Evolutionary conservation across 129 eudicot species (phyloP), one percentile per base, ranked within the genome.

Genomic region (Silybum marianum): DNA sequence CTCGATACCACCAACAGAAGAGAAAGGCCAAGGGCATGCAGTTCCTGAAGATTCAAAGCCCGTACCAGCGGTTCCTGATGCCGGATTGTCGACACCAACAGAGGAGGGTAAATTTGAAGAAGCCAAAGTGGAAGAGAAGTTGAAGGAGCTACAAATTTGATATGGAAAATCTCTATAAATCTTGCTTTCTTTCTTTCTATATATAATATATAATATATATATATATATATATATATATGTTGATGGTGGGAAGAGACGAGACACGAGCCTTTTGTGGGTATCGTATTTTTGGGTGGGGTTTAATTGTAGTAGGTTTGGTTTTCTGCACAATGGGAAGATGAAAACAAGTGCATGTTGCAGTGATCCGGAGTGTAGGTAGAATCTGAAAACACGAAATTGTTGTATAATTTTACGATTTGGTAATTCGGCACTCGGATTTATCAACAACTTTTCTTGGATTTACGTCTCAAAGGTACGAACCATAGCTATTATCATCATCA

Each of bases 61-160:
- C 23, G 36, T 65, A 26, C 14, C 72, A 73, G 75, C 54, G 10
- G 18, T 58, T 67, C 39, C 80, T 0, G 34, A 4, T 12, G 78
- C 30, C 1, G 63, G 13, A 73, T 24, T 58, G 12, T 36, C 74
- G 14, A 42, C 19, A 75, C 58, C 74, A 42, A 78, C 73, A 13
- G 86, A 83, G 78, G 86, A 83, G 51, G 78, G 30, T 16, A 83
- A 22, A 62, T 19, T 62, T 39, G 68, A 80, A 73, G 81, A 79
- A 42, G 16, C 67, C 13, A 51, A n/a, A 46, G 62, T 84, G 81
- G 87, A 74, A 16, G 88, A 88, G 80, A 80, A 85, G 28, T 79
- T 82, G 81, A 75, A 72, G 54, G 91, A 75, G 85, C 83, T 88
- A 63, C 80, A 85, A 44, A 32, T 88, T 25, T 85, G 77, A 82